Percentiles rank a stretch among this genome's conserved stretches.
Conservation (phyloP, 2,329 filamentous ascomycete species). For the Lecanicillium sp. region DNA sequence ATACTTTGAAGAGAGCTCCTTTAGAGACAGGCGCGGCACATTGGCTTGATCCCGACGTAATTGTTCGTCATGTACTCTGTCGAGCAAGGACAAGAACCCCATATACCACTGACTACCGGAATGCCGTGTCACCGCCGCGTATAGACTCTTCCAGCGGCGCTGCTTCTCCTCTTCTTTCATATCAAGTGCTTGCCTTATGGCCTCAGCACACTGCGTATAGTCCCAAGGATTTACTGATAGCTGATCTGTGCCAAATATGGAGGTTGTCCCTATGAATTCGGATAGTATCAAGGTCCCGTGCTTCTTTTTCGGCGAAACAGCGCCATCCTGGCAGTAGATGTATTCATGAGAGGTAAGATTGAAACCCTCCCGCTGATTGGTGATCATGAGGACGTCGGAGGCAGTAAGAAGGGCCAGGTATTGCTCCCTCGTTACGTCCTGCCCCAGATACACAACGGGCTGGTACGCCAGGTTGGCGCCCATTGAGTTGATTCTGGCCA, state of each 20-base stretch:
- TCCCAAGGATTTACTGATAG: slow-evolving; percentile 93
- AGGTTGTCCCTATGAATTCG: slow-evolving; percentile 89
- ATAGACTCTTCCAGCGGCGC: slow-evolving; percentile 63
- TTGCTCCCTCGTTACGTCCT: slow-evolving; percentile 86
- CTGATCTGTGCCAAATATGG: slow-evolving; percentile 71
- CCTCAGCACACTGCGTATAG: slow-evolving; percentile 77
- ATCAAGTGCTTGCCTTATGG: slow-evolving; percentile 74
- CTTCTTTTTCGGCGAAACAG: slow-evolving; percentile 59
- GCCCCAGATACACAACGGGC: slow-evolving; percentile 86
- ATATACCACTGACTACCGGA: slow-evolving; percentile 82
- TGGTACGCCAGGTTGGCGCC: slow-evolving; percentile 89
- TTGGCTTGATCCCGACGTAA: slow-evolving; percentile 75
- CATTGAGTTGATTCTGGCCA: slow-evolving; percentile 84
- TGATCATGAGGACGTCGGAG: slow-evolving; percentile 88
- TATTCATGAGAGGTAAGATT: slow-evolving; percentile 94
- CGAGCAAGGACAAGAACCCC: slow-evolving; percentile 60
- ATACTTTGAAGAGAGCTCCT: slow-evolving; percentile 57
- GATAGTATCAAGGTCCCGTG: slow-evolving; percentile 85
- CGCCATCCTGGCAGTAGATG: slow-evolving; percentile 84
- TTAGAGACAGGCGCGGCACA: slow-evolving; percentile 73
- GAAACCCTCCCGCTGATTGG: slow-evolving; percentile 92
- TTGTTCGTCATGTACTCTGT: slow-evolving; percentile 74
- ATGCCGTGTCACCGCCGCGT: slow-evolving; percentile 65
- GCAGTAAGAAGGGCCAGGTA: slow-evolving; percentile 84
- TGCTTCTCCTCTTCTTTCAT: slow-evolving; percentile 70